Conservation (phyloP, 345 rosid genomes). For the Lepidium africanum region DNA sequence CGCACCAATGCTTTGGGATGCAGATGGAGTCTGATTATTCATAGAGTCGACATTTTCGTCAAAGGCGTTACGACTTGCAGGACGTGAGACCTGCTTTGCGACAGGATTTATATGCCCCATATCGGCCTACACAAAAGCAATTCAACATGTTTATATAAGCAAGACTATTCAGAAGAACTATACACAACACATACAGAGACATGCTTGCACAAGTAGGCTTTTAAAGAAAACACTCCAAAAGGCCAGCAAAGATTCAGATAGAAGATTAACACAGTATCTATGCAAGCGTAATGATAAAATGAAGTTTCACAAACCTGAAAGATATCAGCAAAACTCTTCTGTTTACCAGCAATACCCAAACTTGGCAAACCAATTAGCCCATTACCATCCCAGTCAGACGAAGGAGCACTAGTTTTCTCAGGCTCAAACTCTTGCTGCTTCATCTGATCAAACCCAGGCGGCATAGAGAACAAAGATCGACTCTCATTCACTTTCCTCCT, state of each 20-base stretch:
- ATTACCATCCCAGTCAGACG: constrained; percentile 65
- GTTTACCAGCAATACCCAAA: constrained; percentile 55
- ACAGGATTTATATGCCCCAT: constrained; percentile 22
- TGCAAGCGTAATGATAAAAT: too few species aligned
- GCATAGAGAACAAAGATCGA: constrained; percentile 61
- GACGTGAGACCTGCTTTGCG: too few species aligned
- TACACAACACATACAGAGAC: not conserved
- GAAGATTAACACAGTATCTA: not conserved
- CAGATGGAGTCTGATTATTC: constrained; percentile 44
- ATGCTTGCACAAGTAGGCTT: too few species aligned
- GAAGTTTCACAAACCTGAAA: constrained; percentile 42
- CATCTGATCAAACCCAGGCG: constrained; percentile 71
- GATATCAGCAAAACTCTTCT: constrained; percentile 68
- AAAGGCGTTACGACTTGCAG: too few species aligned
- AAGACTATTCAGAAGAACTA: not conserved
- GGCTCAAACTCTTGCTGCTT: constrained; percentile 40
- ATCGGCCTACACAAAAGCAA: constrained; percentile 49
- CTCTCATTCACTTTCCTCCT: constrained; percentile 44
- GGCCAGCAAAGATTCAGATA: not conserved
- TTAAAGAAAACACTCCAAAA: too few species aligned
- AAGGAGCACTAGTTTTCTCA: constrained; percentile 38
- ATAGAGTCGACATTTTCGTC: not conserved
- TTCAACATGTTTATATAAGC: not conserved
- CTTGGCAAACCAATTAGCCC: constrained; percentile 76
- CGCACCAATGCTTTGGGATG: constrained; percentile 40